phyloP scores from a whole-genome alignment of 257 asterid genomes.

The Primulina eburnea region DNA sequence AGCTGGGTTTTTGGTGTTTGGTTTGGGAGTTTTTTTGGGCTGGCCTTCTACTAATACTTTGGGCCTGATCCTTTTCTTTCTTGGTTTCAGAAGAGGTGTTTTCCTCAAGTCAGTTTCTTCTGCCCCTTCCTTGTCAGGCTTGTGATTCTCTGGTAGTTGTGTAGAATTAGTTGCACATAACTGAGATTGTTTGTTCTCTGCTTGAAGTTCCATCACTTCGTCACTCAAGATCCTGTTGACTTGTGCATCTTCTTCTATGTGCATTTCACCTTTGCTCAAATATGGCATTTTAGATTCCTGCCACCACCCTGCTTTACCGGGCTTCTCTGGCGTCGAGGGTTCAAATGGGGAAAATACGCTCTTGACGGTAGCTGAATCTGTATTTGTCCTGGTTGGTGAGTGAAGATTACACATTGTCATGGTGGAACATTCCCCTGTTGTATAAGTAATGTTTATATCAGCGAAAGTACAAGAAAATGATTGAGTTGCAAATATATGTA shows the following conservation, averaged over 20 bases:
- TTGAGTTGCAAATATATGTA: not conserved
- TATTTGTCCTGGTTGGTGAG: slow-evolving; percentile 32
- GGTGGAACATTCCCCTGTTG: slow-evolving; percentile 49
- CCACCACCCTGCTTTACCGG: slow-evolving; percentile 28
- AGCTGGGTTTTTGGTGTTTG: slow-evolving; percentile 38
- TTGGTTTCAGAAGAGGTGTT: slow-evolving; percentile 67
- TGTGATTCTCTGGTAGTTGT: slow-evolving; percentile 55
- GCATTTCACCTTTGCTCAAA: slow-evolving; percentile 25
- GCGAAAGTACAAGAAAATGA: slow-evolving; percentile 15
- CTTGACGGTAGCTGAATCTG: slow-evolving; percentile 36
- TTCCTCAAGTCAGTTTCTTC: slow-evolving; percentile 45
- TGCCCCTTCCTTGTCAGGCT: slow-evolving; percentile 68
- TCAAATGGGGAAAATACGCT: slow-evolving; percentile 36
- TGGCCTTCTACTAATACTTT: slow-evolving; percentile 74
- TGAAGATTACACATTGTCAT: slow-evolving; percentile 47
- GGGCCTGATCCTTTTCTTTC: slow-evolving; percentile 88
- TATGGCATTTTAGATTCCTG: slow-evolving; percentile 26
- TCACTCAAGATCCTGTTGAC: slow-evolving; percentile 22
- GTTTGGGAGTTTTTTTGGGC: slow-evolving; percentile 41
- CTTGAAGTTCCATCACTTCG: slow-evolving; percentile 32
- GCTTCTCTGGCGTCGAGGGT: slow-evolving; percentile 65
- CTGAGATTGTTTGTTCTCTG: slow-evolving; percentile 32
- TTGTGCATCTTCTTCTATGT: slow-evolving; percentile 22
- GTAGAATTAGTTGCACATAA: slow-evolving; percentile 33
- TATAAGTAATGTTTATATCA: slow-evolving; percentile 24